These are phyloP conservation scores for Pleomassaria siparia DNA, from an alignment of 2,329 filamentous ascomycete species.

Conservation along the genomic window DNA sequence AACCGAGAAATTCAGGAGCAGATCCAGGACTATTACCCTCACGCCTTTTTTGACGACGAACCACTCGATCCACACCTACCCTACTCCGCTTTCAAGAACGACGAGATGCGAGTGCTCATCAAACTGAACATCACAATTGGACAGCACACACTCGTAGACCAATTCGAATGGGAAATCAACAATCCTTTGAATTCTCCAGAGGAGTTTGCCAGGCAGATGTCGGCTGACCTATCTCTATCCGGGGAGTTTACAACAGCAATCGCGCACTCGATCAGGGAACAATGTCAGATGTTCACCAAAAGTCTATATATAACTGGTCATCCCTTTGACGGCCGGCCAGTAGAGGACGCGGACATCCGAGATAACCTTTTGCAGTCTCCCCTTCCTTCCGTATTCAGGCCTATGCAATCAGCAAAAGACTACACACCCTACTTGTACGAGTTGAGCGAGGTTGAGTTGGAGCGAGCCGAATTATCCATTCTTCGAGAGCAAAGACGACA, in stretches of 20 bases:
- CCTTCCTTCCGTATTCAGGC: conserved; percentile 78
- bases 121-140: conserved; percentile 98
- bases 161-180: conserved; percentile 99
- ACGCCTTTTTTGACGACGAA: conserved; percentile 86
- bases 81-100: conserved; percentile 94
- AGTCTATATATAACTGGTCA: conserved; percentile 92
- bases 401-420: conserved; percentile 90
- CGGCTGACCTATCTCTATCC: conserved; percentile 82
- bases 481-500: conserved; percentile 91
- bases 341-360: conserved; percentile 89
- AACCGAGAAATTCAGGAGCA: conserved; percentile 82
- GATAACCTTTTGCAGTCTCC: conserved; percentile 85
- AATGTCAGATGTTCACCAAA: conserved; percentile 90
- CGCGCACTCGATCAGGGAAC: conserved; percentile 95
- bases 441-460: conserved; percentile 84
- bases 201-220: conserved; percentile 88
- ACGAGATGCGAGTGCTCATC: conserved; percentile 95
- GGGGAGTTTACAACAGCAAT: conserved; percentile 98
- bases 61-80: conserved; percentile 85
- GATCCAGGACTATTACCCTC: conserved; percentile 88
- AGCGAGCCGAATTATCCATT: conserved; percentile 88
- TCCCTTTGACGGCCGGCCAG: conserved; percentile 88
- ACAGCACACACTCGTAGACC: conserved; percentile 88
- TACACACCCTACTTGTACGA: conserved; percentile 93
- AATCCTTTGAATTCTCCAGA: conserved; percentile 92